Base-by-base conservation (phyloP, 2,329 filamentous ascomycete species). In the Penicillium sp. region DNA sequence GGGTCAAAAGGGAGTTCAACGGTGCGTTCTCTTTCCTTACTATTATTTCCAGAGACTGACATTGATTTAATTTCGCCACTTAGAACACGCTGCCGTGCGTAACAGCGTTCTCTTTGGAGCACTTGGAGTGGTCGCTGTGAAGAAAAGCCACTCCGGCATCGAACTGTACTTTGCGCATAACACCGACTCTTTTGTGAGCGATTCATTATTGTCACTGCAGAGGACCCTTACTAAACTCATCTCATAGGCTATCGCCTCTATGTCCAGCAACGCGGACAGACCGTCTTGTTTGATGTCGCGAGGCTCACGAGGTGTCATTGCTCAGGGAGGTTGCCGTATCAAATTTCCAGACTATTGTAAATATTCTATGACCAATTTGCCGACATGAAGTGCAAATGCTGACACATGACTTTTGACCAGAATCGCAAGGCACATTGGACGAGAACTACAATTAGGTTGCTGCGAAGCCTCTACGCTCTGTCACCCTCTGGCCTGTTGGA, bases 161-260 rank as follows among this genome's bases (percentile, higher is more conserved):
- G 91, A 89, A 68, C 82, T 99, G 47, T 93, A 93, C 73, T 99
- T 96, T 76, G 92, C 89, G 1, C 94, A 99, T 78, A 99, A 97
- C 68, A 99, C 94, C 0, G 93, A 97, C 70, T 87, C 84, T 1
- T 88, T 88, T 67, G 83, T 81, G 67, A 70, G 78, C 32, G 9
- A 67, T 30, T 18, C 23, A 36, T 29, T 7, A 36, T 7, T 14
- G 4, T 19, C 7, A 4, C 27, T 35, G 2, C 10, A 4, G 4
- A 18, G 7, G 1, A 7, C 2, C n/a, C 13, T 40, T 39, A 9
- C 60, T 64, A 49, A 53, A n/a, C 23, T 30, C 32, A 18, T 47
- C 40, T 27, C 38, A 16, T 51, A 81, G 77, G 91, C 92, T 6
- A 76, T 99, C 49, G 91, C 91, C 1, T 95, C 91, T 3, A 95